Conservation (phyloP, 1,139 yeast species). For the Pichia sp. region DNA sequence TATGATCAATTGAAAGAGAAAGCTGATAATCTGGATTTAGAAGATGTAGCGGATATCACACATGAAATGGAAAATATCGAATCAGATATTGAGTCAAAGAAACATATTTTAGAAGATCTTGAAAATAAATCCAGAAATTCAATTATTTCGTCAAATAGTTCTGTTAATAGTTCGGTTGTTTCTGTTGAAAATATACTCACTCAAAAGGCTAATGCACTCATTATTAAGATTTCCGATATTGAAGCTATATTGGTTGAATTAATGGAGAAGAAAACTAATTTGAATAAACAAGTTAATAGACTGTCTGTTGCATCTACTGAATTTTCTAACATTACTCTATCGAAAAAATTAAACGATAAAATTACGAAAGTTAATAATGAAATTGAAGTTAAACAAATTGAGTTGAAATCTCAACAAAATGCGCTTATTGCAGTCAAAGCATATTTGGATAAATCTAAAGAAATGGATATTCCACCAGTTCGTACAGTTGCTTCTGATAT, state of each 20-base stretch:
- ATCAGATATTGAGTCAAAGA: slow-evolving; percentile 13
- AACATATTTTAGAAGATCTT: slow-evolving; percentile 8
- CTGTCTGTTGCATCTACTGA: slow-evolving; percentile 13
- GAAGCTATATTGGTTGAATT: background rate
- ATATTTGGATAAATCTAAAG: slow-evolving; percentile 14
- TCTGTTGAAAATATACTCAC: slow-evolving; percentile 15
- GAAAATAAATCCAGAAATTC: slow-evolving; percentile 9
- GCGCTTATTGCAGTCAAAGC: slow-evolving; percentile 16
- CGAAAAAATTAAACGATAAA: slow-evolving; percentile 4
- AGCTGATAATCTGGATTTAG: slow-evolving; percentile 10
- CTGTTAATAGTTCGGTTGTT: slow-evolving; percentile 8
- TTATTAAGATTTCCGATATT: slow-evolving; percentile 5
- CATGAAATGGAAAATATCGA: slow-evolving; percentile 13
- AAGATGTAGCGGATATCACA: slow-evolving; percentile 10
- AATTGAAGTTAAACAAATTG: slow-evolving; percentile 14
- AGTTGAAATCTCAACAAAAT: slow-evolving; percentile 14
- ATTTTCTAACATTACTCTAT: background rate
- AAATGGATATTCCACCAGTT: slow-evolving; percentile 13
- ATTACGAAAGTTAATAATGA: slow-evolving; percentile 8
- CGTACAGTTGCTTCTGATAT: background rate
- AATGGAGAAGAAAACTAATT: slow-evolving; percentile 1
- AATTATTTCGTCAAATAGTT: slow-evolving; percentile 7
- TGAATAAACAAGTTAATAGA: slow-evolving; percentile 13
- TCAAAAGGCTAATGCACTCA: slow-evolving; percentile 5
- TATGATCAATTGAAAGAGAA: slow-evolving; percentile 15